Percentiles rank a stretch among this genome's conserved stretches.
These are phyloP conservation scores for Lachancea cidri DNA, from an alignment of 805 yeast species.

Conservation along the genomic window DNA sequence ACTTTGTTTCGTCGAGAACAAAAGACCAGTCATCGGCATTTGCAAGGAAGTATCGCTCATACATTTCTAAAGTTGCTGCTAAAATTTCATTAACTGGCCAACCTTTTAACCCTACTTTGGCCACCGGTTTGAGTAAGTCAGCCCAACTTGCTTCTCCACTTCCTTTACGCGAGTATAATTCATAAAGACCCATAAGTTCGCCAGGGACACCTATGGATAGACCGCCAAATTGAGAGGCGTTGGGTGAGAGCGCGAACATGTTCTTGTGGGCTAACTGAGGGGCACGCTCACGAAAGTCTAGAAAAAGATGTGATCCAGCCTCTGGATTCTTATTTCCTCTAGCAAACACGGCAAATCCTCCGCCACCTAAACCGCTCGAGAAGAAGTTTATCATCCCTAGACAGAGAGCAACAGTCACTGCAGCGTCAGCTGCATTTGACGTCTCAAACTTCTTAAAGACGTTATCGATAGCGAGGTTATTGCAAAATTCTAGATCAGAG, in stretches of 20 bases:
- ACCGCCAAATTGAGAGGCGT: slow-evolving; percentile 68
- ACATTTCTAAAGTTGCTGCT: slow-evolving; percentile 39
- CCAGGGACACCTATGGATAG: slow-evolving; percentile 90
- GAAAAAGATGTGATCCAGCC: slow-evolving; percentile 44
- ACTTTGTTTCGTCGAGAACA: slow-evolving; percentile 36
- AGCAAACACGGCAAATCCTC: slow-evolving; percentile 58
- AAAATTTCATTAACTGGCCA: slow-evolving; percentile 48
- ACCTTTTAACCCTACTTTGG: slow-evolving; percentile 58
- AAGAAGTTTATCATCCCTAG: slow-evolving; percentile 79
- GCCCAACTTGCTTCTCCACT: slow-evolving; percentile 70
- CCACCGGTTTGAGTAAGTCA: slow-evolving; percentile 71
- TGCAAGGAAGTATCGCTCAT: slow-evolving; percentile 31
- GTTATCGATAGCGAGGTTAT: slow-evolving; percentile 21
- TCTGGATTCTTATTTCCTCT: slow-evolving; percentile 16
- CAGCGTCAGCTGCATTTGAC: slow-evolving; percentile 92
- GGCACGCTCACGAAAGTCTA: slow-evolving; percentile 89
- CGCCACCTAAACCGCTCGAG: slow-evolving; percentile 92
- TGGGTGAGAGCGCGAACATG: slow-evolving; percentile 53
- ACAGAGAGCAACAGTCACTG: slow-evolving; percentile 82
- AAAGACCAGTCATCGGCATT: slow-evolving; percentile 51
- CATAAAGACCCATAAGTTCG: slow-evolving; percentile 77
- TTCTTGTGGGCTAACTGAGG: slow-evolving; percentile 56
- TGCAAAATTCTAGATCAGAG: slow-evolving; percentile 36
- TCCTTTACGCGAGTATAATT: slow-evolving; percentile 54
- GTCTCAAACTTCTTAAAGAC: slow-evolving; percentile 29